Base-by-base conservation (phyloP, 2,329 filamentous ascomycete species). In the Dactylella cylindrospora region DNA sequence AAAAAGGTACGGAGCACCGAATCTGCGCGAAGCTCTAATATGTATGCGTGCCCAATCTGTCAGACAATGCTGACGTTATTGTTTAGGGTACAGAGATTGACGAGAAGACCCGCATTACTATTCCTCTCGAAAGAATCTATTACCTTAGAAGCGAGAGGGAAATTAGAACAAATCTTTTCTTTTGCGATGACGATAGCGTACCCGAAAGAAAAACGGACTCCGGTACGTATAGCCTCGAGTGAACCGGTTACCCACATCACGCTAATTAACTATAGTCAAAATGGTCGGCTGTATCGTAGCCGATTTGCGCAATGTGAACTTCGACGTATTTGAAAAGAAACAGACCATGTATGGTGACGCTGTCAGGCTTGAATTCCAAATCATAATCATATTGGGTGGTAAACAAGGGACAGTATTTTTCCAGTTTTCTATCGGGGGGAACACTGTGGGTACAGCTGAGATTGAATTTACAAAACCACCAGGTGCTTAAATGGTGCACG, bases 61-160 rank as follows among this genome's bases (percentile, higher is more conserved):
- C 26, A n/a, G 7, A 7, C 17, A 19, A 25, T 12, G 15, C 20
- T 35, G 13, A 13, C 29, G 3, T 10, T 23, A 25, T 22, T 35
- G 12, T n/a, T 33, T 4, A 46, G 43, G 43, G 43, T 13, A 13
- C 43, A 5, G 43, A 46, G 17, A 46, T 46, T 35, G 35, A 15
- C 17, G 19, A 32, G 9, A 22, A 46, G 17, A 46, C 43, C 5
- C n/a, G 12, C 4, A 15, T 46, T 15, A 31, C 15, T 13, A 29
- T 46, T 23, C 28, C 29, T 8, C 29, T 35, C 3, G 19, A 19
- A 32, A 7, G 17, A 15, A 35, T 32, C 12, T 3, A 20, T 15
- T 45, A 45, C 22, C 15, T 45, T 4, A 9, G 19, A 4, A 13
- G 12, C 9, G 19, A 7, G 7, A 32, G 8, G 26, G 12, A 19